phyloP scores from a whole-genome alignment of 1,139 yeast genomes.

The Pichia norvegensis region DNA sequence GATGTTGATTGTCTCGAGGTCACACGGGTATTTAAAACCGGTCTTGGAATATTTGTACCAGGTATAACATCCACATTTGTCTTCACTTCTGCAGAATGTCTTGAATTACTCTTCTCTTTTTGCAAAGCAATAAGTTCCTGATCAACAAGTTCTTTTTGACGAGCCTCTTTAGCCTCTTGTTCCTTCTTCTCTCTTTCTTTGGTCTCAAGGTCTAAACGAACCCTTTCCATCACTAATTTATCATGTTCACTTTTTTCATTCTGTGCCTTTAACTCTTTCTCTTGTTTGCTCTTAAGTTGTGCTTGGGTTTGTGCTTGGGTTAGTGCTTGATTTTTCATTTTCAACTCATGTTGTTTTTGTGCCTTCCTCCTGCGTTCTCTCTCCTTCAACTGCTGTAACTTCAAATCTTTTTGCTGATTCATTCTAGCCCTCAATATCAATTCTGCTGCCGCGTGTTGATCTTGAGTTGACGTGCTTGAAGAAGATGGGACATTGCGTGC shows the following conservation, averaged over 20 bases:
- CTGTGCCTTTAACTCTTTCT: not conserved
- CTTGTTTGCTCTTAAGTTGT: not conserved
- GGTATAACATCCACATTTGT: conserved; percentile 33
- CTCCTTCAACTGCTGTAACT: not conserved
- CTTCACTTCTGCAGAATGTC: not conserved
- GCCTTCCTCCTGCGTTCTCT: not conserved
- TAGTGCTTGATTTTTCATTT: not conserved
- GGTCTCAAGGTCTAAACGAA: not conserved
- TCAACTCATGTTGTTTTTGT: not conserved
- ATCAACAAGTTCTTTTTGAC: not conserved
- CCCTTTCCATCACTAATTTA: not conserved
- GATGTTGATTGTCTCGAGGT: conserved; percentile 19
- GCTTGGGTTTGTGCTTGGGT: not conserved
- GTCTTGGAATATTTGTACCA: conserved; percentile 52
- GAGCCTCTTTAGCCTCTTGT: not conserved
- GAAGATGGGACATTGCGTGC: not conserved
- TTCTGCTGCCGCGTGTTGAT: conserved; percentile 10
- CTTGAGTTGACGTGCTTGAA: not conserved
- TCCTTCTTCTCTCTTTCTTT: not conserved
- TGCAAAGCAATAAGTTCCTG: not conserved
- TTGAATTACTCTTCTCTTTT: not conserved
- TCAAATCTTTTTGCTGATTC: not conserved
- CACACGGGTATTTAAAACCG: conserved; percentile 39
- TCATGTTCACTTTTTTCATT: not conserved
- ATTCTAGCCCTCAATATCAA: conserved; percentile 8